Conservation (phyloP, 495 filamentous ascomycete species). For the Lasiosphaeriaceae sp. region DNA sequence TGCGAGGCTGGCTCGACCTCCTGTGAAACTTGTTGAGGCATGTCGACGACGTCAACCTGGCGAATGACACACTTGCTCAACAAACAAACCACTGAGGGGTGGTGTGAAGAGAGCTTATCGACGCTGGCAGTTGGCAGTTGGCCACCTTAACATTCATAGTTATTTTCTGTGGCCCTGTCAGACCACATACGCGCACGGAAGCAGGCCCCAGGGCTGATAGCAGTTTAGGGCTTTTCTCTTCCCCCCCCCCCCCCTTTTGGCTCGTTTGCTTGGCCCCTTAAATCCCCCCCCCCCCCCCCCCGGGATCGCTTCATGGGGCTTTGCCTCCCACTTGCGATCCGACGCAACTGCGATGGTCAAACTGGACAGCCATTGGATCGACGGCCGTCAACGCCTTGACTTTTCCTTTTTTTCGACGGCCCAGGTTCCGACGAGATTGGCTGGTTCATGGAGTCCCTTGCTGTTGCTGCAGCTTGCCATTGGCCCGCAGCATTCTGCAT, state of each 20-base stretch:
- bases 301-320: background rate
- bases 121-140: background rate
- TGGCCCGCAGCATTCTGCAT: background rate
- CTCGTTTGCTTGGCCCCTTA: no score
- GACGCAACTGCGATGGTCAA: conserved; percentile 19
- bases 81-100: no score
- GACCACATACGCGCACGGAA: no score
- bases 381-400: background rate
- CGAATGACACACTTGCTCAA: no score
- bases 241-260: no score
- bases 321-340: conserved; percentile 16
- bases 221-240: no score
- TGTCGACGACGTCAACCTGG: background rate
- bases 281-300: no score
- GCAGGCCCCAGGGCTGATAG: no score
- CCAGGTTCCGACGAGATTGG: conserved; percentile 9
- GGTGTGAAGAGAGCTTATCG: no score
- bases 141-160: conserved; percentile 2
- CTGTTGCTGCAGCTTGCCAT: background rate
- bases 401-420: background rate
- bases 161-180: background rate
- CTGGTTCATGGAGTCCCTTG: conserved; percentile 3
- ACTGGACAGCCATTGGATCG: conserved; percentile 8
- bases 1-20: conserved; percentile 8
- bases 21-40: conserved; percentile 7